Evolutionary conservation across 768 basidiomycete genomes (phyloP), one percentile per base, ranked within the genome.

Genomic region (Omphalotus guepiniiformis): DNA sequence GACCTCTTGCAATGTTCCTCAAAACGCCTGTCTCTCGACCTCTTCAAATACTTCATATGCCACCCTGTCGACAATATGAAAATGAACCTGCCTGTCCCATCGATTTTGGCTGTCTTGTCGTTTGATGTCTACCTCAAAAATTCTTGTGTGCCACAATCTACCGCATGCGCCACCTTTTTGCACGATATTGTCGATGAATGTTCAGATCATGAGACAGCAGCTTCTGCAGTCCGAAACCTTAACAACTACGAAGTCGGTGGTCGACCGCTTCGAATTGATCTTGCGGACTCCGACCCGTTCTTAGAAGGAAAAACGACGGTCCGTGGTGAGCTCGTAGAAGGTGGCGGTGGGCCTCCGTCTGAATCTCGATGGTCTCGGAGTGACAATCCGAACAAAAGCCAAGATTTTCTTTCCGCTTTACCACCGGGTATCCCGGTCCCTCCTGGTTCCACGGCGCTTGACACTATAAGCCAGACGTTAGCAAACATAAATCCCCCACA

Each of bases 201-300:
- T 43, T 54, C 65, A 88, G 96, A 99, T 67, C 90, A 95, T 64
- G 94, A 96, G 67, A 98, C 96, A 19, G 96, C 96, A 6, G 67
- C 81, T 21, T 95, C 93, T 42, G 96, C 96, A 39, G 92, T 99
- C 13, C 85, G 96, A 58, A 99, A 98, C 61, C 79, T 99, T 40
- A 93, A 96, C 66, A 91, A 89, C 51, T 82, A 82, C 42, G 91
- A 93, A 56, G 88, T 97, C 26, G 92, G 89, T 47, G 96, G 96
- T 3, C 82, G 96, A 7, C 87, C 89, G 2, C 74, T 99, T 36
- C 84, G 94, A 40, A 94, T 99, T 58, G 95, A 98, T 63, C 77
- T 95, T 28, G 92, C 93, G 38, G 90, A 94, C 61, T 92, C 89
- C 23, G 92, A 93, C 56, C 91, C 93, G 4, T 88, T 91, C 62